A percentile compares a stretch with the other conserved stretches of the same genome.
These are phyloP conservation scores for Claviceps sp. DNA, from an alignment of 2,329 filamentous ascomycete genomes.

Conservation along the genomic window DNA sequence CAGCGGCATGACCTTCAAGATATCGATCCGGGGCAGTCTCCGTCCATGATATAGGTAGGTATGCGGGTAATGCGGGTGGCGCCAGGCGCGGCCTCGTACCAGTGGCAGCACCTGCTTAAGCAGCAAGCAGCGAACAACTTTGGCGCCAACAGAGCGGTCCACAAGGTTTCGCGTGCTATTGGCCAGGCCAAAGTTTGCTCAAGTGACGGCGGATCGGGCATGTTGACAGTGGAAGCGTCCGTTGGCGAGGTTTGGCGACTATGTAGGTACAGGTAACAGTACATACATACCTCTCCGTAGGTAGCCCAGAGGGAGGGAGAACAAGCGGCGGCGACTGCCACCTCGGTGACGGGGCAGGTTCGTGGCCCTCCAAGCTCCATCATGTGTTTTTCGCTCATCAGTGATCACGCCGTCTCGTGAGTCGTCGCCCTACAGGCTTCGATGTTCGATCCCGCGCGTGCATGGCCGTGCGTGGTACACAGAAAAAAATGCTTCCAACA, in stretches of 20 bases:
- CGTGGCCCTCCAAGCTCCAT: neutral
- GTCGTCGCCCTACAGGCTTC: neutral
- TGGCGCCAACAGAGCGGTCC: slow-evolving; percentile 1
- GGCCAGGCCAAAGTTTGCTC: neutral
- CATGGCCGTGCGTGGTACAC: neutral
- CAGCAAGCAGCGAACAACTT: neutral
- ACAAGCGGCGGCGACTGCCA: neutral
- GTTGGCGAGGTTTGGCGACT: too few relatives aligned
- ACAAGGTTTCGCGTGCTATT: neutral
- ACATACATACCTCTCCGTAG: too few relatives aligned
- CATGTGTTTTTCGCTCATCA: too few relatives aligned
- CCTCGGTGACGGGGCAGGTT: slow-evolving; percentile 2
- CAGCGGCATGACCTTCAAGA: neutral
- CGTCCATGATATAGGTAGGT: neutral
- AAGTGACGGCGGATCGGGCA: neutral
- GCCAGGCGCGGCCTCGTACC: neutral
- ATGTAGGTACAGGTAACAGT: too few relatives aligned
- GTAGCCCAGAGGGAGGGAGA: neutral
- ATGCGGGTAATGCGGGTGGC: neutral
- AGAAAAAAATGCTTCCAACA: neutral
- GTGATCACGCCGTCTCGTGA: too few relatives aligned
- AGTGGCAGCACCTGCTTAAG: neutral
- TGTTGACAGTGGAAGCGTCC: too few relatives aligned
- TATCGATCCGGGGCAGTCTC: neutral
- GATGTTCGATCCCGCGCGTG: neutral